Evolutionary conservation across 2,329 filamentous ascomycete genomes (phyloP).

Genomic region (Fusarium secorum): DNA sequence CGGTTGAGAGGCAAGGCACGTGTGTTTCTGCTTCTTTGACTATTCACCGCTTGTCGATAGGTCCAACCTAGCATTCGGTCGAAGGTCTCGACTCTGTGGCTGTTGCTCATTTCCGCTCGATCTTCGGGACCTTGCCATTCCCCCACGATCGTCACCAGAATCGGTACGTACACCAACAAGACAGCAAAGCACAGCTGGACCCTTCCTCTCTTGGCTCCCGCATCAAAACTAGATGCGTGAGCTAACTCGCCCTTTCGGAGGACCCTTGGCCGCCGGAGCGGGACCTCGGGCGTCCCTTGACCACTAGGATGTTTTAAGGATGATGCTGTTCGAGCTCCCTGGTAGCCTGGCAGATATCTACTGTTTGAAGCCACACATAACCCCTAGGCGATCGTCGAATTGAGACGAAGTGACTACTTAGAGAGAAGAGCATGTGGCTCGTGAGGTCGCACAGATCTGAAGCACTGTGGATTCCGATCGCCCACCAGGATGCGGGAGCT

Average conservation of each 20-base stretch:
- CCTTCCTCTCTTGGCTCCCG: background rate
- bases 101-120: constrained; percentile 10
- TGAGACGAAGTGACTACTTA: background rate
- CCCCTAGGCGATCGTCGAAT: background rate
- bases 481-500: background rate
- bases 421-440: constrained; percentile 4
- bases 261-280: constrained; percentile 9
- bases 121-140: background rate
- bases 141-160: constrained; percentile 11
- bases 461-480: constrained; percentile 13
- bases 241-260: background rate
- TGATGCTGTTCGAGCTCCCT: background rate
- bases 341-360: background rate
- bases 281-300: constrained; percentile 4
- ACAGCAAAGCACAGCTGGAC: background rate
- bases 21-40: background rate
- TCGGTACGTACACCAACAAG: background rate
- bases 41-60: background rate
- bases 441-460: constrained; percentile 15
- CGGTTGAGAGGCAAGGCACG: background rate
- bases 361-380: background rate
- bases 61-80: background rate
- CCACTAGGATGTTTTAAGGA: background rate
- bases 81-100: background rate
- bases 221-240: background rate